Evolutionary conservation across 2,329 filamentous ascomycete genomes (phyloP), one percentile per base, ranked within the genome.

Genomic region (Tolypocladium album): DNA sequence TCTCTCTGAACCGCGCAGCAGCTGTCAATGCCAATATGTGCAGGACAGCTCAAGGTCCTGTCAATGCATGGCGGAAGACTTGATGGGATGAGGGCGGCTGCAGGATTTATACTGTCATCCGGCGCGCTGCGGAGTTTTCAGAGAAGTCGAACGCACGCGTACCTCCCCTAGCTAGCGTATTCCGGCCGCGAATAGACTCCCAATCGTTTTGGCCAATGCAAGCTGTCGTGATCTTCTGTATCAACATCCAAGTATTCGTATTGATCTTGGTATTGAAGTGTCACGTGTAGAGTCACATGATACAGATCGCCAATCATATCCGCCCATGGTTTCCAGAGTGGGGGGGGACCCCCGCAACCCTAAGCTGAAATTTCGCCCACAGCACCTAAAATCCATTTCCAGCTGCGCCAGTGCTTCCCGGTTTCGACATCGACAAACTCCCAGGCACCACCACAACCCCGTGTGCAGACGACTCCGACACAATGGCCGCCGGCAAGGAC

Each of bases 401-500:
- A 47, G 47, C 36, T 34, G 38, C 58, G 47, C 60, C 42, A 27
- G 27, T 55, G 27, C 47, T n/a, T 55, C 52, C 36, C 57, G 58
- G 59, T 39, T 57, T 59, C 40, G 60, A 45, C 58, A 56, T 61
- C 61, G 55, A 60, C 59, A 58, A 59, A 22, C n/a, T 50, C 43
- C 50, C 17, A 63, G 34, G 58, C 59, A 60, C 61, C 53, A 58
- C 36, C 55, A 31, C 45, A 45, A 55, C 31, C 34, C 39, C 36
- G 60, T 62, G 59, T 58, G 47, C 36, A 61, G 52, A 50, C 57
- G 45, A 62, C 58, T 61, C 34, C 64, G 61, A 69, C 67, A 70
- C 60, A 69, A 77, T 76, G 74, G 74, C 68, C 66, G 71, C 71
- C 64, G 67, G 64, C 61, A 71, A 71, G 67, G 70, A 71, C 61